Evolutionary conservation across 1,284 basidiomycete species (phyloP).

Genomic region (Fomitopsis betulina): DNA sequence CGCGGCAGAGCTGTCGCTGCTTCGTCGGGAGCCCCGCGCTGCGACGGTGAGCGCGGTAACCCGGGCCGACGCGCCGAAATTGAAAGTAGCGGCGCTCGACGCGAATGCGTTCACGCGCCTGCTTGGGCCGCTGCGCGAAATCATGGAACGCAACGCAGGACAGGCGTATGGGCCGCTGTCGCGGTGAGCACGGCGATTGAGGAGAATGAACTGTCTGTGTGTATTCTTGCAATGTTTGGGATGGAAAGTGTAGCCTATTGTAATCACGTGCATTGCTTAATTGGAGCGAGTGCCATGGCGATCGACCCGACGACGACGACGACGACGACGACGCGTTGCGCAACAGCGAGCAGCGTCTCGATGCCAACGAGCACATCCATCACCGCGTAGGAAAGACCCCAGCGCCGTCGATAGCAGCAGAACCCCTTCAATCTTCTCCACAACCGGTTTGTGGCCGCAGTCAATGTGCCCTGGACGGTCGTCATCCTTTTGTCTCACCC

Average conservation of each 20-base stretch:
- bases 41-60: conserved; percentile 87
- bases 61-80: conserved; percentile 54
- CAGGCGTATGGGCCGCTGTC: conserved; percentile 39
- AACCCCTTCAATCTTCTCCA: background rate
- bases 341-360: conserved; percentile 1
- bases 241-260: conserved; percentile 7
- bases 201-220: background rate
- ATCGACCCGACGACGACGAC: too few species aligned
- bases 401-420: background rate
- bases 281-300: conserved; percentile 2
- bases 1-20: conserved; percentile 69
- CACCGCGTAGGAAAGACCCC: background rate
- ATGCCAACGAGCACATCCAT: conserved; percentile 8
- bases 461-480: conserved; percentile 9
- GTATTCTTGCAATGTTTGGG: conserved; percentile 4
- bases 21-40: conserved; percentile 84
- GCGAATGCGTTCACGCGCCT: conserved; percentile 93
- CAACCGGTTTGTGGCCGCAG: conserved; percentile 1
- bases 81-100: conserved; percentile 92
- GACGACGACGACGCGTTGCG: background rate
- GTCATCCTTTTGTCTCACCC: conserved; percentile 12
- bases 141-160: conserved; percentile 82
- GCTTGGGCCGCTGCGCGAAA: conserved; percentile 84
- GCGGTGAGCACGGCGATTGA: conserved; percentile 10
- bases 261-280: conserved; percentile 5